A percentile compares a stretch with the other conserved stretches of the same genome.
Evolutionary conservation across 1,139 yeast species (phyloP).

Genomic region (Debaryomyces subglobosus): DNA sequence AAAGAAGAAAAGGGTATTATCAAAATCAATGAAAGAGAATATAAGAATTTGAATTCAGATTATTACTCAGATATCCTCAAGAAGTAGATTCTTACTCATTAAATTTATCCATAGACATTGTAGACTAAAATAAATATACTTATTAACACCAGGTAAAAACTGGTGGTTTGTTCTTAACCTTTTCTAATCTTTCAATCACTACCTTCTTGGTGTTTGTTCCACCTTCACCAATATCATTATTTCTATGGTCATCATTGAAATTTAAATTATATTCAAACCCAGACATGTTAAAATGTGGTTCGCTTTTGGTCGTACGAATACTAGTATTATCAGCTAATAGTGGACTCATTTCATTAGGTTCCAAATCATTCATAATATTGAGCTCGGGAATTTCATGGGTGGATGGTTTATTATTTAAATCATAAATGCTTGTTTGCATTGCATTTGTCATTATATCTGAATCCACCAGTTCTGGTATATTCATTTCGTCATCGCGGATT

Average conservation of each 20-base stretch:
- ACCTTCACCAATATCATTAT: constrained; percentile 18
- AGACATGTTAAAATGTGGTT: constrained; percentile 17
- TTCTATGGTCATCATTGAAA: constrained; percentile 7
- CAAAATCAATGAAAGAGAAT: constrained; percentile 30
- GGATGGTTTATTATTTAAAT: constrained; percentile 9
- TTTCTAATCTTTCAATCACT: constrained; percentile 63
- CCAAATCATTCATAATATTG: constrained; percentile 1
- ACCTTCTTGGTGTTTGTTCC: constrained; percentile 43
- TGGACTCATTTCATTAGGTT: constrained; percentile 13
- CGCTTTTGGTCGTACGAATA: constrained; percentile 5
- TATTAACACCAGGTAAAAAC: constrained; percentile 70
- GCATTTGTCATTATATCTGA: constrained; percentile 20
- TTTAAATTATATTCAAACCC: constrained; percentile 26
- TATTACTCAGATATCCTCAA: constrained; percentile 23
- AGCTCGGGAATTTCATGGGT: background rate
- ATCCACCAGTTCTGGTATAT: constrained; percentile 44
- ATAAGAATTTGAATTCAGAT: constrained; percentile 30
- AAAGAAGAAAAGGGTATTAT: constrained; percentile 56
- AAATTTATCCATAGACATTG: background rate
- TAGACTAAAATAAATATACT: background rate
- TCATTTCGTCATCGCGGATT: constrained; percentile 65
- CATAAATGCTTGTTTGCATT: constrained; percentile 26
- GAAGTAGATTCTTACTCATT: background rate
- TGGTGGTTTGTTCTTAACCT: constrained; percentile 60
- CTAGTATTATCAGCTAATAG: constrained; percentile 10